These are phyloP conservation scores for Plasmodiophora brassicae DNA, from an alignment of 208 protist genomes.

Conservation along the genomic window DNA sequence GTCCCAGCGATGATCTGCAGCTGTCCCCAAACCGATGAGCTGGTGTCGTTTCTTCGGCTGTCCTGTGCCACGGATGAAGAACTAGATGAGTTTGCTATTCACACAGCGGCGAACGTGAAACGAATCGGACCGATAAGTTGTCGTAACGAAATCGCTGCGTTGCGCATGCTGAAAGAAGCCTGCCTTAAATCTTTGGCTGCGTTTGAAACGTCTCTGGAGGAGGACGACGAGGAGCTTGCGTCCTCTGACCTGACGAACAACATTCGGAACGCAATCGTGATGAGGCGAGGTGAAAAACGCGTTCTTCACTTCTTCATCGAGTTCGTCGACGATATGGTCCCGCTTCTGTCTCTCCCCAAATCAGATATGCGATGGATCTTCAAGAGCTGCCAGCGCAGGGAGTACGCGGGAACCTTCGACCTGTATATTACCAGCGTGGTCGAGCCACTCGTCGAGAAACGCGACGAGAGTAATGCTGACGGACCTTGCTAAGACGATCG, in stretches of 20 bases:
- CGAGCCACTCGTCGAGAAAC: not conserved
- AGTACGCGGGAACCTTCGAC: not conserved
- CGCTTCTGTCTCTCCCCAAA: not conserved
- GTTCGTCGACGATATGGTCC: constrained; percentile 33
- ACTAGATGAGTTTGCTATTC: constrained; percentile 11
- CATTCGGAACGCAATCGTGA: constrained; percentile 18
- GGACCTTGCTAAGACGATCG: too few species aligned
- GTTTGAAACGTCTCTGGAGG: constrained; percentile 22
- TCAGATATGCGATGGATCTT: not conserved
- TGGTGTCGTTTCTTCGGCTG: not conserved
- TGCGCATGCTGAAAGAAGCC: not conserved
- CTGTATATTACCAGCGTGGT: not conserved
- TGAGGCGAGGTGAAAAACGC: constrained; percentile 27
- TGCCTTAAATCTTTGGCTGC: not conserved
- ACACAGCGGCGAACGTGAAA: not conserved
- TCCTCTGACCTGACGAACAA: not conserved
- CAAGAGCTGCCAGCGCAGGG: not conserved
- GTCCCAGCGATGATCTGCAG: not conserved
- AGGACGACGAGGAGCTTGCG: not conserved
- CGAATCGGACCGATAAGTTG: not conserved
- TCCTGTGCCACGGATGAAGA: not conserved
- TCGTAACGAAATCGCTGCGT: not conserved
- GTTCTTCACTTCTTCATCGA: constrained; percentile 17
- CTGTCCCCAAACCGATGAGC: not conserved
- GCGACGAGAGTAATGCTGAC: too few species aligned